These are phyloP conservation scores for Nannochloropsis salina DNA, from an alignment of 108 stramenopile species.

Conservation along the genomic window DNA sequence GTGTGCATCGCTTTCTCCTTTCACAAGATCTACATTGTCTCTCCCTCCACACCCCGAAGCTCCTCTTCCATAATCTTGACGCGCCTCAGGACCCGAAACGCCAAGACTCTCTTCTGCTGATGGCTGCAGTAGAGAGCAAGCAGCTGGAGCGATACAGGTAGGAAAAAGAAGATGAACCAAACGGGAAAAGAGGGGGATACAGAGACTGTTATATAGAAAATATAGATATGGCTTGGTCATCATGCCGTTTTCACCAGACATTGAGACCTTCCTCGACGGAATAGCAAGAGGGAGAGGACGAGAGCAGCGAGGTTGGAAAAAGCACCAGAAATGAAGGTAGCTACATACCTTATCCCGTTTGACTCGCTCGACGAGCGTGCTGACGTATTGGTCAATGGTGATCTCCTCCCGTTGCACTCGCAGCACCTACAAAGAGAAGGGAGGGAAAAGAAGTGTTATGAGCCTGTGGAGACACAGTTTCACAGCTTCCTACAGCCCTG, in stretches of 20 bases:
- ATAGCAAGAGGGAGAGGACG: neutral
- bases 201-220: too few relatives aligned
- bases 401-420: neutral
- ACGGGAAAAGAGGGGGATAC: neutral
- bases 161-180: neutral
- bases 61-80: neutral
- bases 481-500: too few relatives aligned
- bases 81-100: neutral
- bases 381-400: neutral
- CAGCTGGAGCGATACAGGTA: neutral
- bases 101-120: neutral
- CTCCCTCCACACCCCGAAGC: neutral
- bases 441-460: neutral
- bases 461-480: too few relatives aligned
- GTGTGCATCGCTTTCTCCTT: neutral
- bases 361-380: neutral
- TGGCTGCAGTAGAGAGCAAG: neutral
- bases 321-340: too few relatives aligned
- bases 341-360: neutral
- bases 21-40: neutral
- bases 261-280: too few relatives aligned
- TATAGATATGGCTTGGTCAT: too few relatives aligned
- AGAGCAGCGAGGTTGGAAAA: neutral
- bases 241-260: too few relatives aligned
- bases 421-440: neutral